Evolutionary conservation across 2,329 filamentous ascomycete genomes (phyloP).

Genomic region (Colletotrichum cereale): DNA sequence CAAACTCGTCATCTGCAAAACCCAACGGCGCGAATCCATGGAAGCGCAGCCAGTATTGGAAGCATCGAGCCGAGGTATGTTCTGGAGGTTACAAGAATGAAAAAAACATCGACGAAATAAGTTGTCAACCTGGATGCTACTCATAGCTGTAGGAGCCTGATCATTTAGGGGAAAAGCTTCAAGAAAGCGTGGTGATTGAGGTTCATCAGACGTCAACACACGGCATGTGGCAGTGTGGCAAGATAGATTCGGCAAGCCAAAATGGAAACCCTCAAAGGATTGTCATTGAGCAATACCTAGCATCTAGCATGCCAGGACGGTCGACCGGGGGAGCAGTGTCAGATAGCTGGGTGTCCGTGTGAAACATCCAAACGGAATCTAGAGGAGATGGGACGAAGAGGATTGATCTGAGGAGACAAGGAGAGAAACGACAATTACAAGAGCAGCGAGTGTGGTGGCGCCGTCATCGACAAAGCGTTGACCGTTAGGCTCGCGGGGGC

Average conservation of each 20-base stretch:
- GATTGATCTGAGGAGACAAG: conserved; percentile 8
- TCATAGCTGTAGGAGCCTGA: background rate
- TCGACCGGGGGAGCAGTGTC: background rate
- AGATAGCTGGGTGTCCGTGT: conserved; percentile 2
- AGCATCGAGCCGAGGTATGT: background rate
- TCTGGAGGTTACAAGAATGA: background rate
- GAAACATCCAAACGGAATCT: conserved; percentile 20
- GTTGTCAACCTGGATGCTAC: background rate
- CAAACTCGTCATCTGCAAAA: background rate
- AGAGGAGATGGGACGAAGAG: conserved; percentile 28
- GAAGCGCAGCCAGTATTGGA: background rate
- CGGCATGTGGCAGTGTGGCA: background rate
- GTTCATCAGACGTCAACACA: conserved; percentile 23
- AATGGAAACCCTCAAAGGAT: background rate
- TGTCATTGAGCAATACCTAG: background rate
- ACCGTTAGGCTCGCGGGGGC: conserved; percentile 5
- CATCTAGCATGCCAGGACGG: background rate
- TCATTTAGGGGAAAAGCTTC: conserved; percentile 10
- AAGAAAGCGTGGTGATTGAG: background rate
- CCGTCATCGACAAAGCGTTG: conserved; percentile 2
- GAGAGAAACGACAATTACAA: background rate
- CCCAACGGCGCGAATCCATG: background rate
- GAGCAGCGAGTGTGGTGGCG: background rate
- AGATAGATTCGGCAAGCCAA: conserved; percentile 18
- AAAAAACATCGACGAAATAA: background rate